These are phyloP conservation scores for Aspergillus fumigatiaffinis DNA, from an alignment of 2,329 filamentous ascomycete genomes.

Conservation along the genomic window DNA sequence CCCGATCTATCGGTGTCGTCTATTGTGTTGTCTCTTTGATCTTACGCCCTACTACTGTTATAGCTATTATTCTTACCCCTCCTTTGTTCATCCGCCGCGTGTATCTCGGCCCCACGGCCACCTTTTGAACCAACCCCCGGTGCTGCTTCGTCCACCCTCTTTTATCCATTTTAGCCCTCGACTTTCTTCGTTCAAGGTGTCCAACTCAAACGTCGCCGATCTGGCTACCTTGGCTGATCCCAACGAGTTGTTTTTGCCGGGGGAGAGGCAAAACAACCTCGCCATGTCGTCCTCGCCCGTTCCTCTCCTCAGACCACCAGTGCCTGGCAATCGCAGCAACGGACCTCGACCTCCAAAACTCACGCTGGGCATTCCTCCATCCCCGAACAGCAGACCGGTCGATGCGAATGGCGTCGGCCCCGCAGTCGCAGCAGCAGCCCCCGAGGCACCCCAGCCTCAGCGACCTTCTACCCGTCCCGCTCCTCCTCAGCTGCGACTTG, in stretches of 20 bases:
- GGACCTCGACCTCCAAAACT: conserved; percentile 69
- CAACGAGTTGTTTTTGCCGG: conserved; percentile 40
- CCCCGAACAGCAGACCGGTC: conserved; percentile 75
- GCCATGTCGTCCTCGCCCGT: conserved; percentile 68
- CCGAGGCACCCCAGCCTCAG: conserved; percentile 30
- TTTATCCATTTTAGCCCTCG: background rate
- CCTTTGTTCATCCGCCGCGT: background rate
- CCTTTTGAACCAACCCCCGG: conserved; percentile 1
- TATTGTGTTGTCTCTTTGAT: background rate
- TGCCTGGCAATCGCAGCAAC: conserved; percentile 64
- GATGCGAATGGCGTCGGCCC: conserved; percentile 42
- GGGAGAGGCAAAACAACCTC: conserved; percentile 39
- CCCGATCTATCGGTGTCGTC: background rate
- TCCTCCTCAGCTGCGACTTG: conserved; percentile 76
- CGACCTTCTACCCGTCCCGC: conserved; percentile 51
- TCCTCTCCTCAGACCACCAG: conserved; percentile 76
- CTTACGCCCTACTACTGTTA: background rate
- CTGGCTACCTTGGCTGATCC: conserved; percentile 37
- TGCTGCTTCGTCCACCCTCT: conserved; percentile 3
- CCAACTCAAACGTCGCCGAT: conserved; percentile 24
- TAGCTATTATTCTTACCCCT: background rate
- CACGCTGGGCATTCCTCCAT: conserved; percentile 85
- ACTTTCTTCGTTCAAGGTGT: conserved; percentile 13
- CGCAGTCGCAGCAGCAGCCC: conserved; percentile 19
- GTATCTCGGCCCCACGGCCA: background rate